phyloP scores from a whole-genome alignment of 306 rosid species.

The Astragalus glycyphyllos region DNA sequence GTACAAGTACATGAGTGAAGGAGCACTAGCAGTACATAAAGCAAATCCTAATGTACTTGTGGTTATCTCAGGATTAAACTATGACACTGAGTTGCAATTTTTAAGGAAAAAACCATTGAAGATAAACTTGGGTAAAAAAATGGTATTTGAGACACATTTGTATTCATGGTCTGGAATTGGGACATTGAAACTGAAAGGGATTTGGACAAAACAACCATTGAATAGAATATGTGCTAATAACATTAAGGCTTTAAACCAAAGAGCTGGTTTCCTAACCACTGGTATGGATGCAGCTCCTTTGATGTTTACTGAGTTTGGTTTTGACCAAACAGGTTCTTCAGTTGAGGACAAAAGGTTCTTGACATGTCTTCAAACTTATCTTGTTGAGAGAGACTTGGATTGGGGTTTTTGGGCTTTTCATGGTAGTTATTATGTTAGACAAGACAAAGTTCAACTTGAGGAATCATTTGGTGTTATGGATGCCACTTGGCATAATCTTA shows the following conservation, averaged over 20 bases:
- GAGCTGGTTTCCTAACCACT: conserved; percentile 53
- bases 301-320: conserved; percentile 60
- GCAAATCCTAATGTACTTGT: conserved; percentile 54
- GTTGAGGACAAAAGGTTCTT: conserved; percentile 51
- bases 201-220: conserved; percentile 55
- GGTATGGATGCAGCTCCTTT: conserved; percentile 52
- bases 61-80: conserved; percentile 58
- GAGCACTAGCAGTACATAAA: conserved; percentile 48
- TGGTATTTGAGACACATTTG: conserved; percentile 60
- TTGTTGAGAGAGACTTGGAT: conserved; percentile 61
- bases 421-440: conserved; percentile 53
- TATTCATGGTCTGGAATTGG: conserved; percentile 64
- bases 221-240: conserved; percentile 50
- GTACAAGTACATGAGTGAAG: conserved; percentile 50
- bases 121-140: conserved; percentile 46
- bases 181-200: conserved; percentile 48
- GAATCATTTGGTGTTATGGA: conserved; percentile 63
- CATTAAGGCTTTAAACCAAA: conserved; percentile 38
- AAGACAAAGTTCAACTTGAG: conserved; percentile 37
- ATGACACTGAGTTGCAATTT: conserved; percentile 56
- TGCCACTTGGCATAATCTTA: conserved; percentile 44
- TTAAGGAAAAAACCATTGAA: conserved; percentile 44
- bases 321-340: conserved; percentile 39
- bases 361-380: conserved; percentile 64
- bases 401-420: conserved; percentile 70